phyloP scores from a whole-genome alignment of 2,329 filamentous ascomycete genomes.

The Phaeophleospora eucalypticola region DNA sequence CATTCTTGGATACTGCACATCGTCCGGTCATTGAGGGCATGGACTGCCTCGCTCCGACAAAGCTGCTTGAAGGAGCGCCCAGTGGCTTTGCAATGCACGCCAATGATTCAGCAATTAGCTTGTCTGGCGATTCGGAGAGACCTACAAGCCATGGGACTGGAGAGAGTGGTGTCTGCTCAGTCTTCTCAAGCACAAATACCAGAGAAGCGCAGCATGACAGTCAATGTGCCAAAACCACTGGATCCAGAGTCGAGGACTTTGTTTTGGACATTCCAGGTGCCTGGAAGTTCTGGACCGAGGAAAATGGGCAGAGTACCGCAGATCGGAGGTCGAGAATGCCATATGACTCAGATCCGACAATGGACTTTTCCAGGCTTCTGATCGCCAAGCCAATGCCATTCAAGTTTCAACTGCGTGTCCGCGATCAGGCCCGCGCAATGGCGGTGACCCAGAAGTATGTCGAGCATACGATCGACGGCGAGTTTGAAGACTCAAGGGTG shows the following conservation, averaged over 20 bases:
- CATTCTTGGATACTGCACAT: too few relatives aligned
- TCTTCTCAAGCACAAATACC: neutral
- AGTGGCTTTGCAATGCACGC: too few relatives aligned
- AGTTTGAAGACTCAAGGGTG: conserved; percentile 34
- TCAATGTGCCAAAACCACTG: neutral
- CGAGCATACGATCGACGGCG: conserved; percentile 36
- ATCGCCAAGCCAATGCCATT: conserved; percentile 47
- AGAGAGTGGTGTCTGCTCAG: neutral
- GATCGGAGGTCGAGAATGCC: neutral
- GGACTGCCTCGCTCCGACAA: too few relatives aligned
- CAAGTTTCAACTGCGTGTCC: conserved; percentile 39
- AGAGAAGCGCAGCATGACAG: neutral
- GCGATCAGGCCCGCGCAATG: conserved; percentile 31
- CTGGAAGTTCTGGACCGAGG: neutral
- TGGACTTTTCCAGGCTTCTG: conserved; percentile 42
- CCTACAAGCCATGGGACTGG: neutral
- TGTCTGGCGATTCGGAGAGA: neutral
- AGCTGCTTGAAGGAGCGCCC: too few relatives aligned
- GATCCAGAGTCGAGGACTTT: neutral
- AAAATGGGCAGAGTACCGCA: neutral
- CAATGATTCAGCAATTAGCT: too few relatives aligned
- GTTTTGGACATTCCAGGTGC: neutral
- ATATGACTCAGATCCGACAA: conserved; percentile 36
- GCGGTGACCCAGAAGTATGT: conserved; percentile 34
- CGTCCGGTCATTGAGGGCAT: too few relatives aligned